Conservation (phyloP, 2,329 filamentous ascomycete genomes). For the Graphiopsis chlorocephala region DNA sequence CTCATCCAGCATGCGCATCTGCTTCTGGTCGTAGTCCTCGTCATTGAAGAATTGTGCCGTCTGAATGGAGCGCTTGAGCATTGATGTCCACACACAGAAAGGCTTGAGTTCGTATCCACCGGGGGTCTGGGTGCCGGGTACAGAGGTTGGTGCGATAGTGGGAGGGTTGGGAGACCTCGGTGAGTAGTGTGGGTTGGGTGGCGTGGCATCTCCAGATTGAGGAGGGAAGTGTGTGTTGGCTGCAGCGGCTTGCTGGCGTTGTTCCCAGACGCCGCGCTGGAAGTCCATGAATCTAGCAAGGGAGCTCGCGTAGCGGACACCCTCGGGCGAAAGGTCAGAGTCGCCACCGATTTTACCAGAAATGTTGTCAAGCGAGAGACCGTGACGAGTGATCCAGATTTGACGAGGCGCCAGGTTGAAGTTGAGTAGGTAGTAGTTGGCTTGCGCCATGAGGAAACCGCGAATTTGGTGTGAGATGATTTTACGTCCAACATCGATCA, state of each 20-base stretch:
- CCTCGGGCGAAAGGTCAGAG: conserved; percentile 76
- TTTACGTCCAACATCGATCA: conserved; percentile 96
- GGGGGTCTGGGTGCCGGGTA: not conserved
- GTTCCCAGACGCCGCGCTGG: conserved; percentile 77
- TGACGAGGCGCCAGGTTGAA: conserved; percentile 94
- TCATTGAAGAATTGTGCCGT: conserved; percentile 91
- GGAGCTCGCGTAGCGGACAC: conserved; percentile 72
- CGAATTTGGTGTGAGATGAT: conserved; percentile 85
- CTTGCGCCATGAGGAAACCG: conserved; percentile 87
- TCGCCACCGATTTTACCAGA: conserved; percentile 88
- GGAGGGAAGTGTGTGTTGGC: conserved; percentile 82
- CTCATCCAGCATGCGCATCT: conserved; percentile 71
- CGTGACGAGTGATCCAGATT: conserved; percentile 97
- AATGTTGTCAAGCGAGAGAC: conserved; percentile 84
- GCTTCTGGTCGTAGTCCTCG: conserved; percentile 93
- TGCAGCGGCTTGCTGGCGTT: conserved; percentile 75
- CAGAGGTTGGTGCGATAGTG: conserved; percentile 24
- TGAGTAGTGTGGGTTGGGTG: conserved; percentile 84
- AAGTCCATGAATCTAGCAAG: conserved; percentile 80
- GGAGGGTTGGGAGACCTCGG: conserved; percentile 33
- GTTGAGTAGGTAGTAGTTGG: conserved; percentile 91
- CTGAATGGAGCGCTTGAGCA: conserved; percentile 86
- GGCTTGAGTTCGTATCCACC: conserved; percentile 64
- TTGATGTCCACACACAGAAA: conserved; percentile 98
- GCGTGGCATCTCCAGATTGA: conserved; percentile 83